phyloP scores from a whole-genome alignment of 1,284 basidiomycete genomes.

The Ceratobasidium sp. region DNA sequence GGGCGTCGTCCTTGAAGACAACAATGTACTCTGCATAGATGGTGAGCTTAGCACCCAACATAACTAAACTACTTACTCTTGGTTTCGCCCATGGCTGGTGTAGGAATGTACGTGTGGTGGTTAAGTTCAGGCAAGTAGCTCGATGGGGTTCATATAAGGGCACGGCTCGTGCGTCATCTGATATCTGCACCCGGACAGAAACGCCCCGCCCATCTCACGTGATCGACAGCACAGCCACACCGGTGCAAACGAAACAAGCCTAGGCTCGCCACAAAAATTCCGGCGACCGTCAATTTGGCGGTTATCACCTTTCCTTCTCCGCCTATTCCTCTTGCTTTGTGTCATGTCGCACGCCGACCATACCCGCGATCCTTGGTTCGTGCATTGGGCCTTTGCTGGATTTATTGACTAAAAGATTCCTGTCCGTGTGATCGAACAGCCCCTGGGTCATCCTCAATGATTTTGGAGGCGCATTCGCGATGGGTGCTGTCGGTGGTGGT shows the following conservation, averaged over 20 bases:
- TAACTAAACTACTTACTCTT: background rate
- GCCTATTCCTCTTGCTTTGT: constrained; percentile 30
- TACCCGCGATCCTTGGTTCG: constrained; percentile 90
- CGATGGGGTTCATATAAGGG: constrained; percentile 12
- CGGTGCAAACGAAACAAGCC: background rate
- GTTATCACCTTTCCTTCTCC: constrained; percentile 1
- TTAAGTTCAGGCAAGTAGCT: background rate
- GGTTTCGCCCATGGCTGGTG: background rate
- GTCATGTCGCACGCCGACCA: constrained; percentile 82
- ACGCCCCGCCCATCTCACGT: constrained; percentile 31
- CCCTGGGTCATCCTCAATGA: constrained; percentile 99
- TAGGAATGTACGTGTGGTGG: constrained; percentile 31
- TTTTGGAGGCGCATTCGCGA: constrained; percentile 95
- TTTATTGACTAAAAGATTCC: constrained; percentile 6
- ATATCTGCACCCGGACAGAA: constrained; percentile 10
- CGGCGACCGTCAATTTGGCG: constrained; percentile 14
- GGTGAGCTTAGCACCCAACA: background rate
- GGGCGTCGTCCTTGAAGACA: constrained; percentile 34
- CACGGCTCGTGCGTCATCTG: constrained; percentile 27
- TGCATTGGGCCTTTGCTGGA: constrained; percentile 41
- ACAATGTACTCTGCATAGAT: constrained; percentile 32
- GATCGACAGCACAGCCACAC: constrained; percentile 25
- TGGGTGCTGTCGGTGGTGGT: constrained; percentile 95
- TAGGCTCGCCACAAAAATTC: constrained; percentile 30
- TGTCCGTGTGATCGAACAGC: constrained; percentile 60